Percentiles rank a stretch among this genome's conserved stretches.
These are phyloP conservation scores for Sarcodon sp. DNA, from an alignment of 768 basidiomycete genomes.

Conservation along the genomic window DNA sequence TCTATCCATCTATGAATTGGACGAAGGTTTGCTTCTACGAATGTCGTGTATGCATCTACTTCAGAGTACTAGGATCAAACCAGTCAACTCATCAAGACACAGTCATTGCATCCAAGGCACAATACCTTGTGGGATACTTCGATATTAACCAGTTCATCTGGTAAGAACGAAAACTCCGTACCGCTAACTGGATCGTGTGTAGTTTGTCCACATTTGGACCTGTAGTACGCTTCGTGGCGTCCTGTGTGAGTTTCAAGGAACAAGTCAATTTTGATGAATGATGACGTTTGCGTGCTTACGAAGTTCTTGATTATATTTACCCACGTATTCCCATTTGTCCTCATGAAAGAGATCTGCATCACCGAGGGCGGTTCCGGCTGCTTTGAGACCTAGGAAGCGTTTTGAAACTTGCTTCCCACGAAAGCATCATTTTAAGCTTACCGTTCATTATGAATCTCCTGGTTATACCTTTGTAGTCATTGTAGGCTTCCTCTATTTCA, in stretches of 20 bases:
- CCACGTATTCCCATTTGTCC: conserved; percentile 65
- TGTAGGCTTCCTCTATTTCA: conserved; percentile 79
- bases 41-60: conserved; percentile 53
- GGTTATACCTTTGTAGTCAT: conserved; percentile 67
- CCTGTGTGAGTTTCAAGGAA: conserved; percentile 26
- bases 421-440: neutral
- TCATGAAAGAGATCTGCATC: conserved; percentile 50
- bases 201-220: conserved; percentile 46
- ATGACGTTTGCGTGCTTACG: conserved; percentile 19
- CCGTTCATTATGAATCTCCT: conserved; percentile 76
- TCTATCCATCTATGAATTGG: conserved; percentile 84
- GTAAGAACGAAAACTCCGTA: conserved; percentile 36
- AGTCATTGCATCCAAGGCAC: neutral
- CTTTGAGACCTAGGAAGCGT: conserved; percentile 29
- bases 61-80: conserved; percentile 56
- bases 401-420: neutral
- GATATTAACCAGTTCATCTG: conserved; percentile 72
- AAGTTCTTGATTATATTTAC: conserved; percentile 39
- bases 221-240: conserved; percentile 76
- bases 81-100: neutral
- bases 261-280: neutral
- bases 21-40: conserved; percentile 64
- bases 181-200: conserved; percentile 36
- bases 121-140: conserved; percentile 81
- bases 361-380: conserved; percentile 57